phyloP scores from a whole-genome alignment of 2,329 filamentous ascomycete species.

The Diaporthe eres region DNA sequence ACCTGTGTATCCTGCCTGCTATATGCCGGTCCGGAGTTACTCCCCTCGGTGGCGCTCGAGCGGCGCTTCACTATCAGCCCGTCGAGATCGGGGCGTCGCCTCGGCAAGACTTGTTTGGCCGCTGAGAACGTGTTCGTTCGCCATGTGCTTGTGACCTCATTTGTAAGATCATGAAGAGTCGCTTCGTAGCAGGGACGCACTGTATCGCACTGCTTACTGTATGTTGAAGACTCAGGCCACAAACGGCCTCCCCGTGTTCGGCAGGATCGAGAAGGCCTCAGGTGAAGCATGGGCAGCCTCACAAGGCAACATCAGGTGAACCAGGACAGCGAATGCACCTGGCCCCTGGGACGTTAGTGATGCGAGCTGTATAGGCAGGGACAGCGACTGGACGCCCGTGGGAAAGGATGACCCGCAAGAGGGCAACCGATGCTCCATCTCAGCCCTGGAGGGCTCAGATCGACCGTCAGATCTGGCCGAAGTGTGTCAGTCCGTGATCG shows the following conservation, averaged over 20 bases:
- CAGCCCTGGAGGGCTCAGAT: slow-evolving; percentile 18
- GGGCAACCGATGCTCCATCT: not conserved
- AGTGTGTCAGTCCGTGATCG: not conserved
- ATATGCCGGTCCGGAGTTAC: slow-evolving; percentile 31
- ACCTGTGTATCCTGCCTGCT: not conserved
- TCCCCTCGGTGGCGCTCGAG: slow-evolving; percentile 1
- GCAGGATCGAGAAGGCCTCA: not conserved
- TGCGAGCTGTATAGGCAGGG: slow-evolving; percentile 16
- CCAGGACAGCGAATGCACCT: not conserved
- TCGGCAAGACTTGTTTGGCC: slow-evolving; percentile 5
- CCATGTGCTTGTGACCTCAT: not conserved
- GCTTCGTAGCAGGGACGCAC: too few species aligned
- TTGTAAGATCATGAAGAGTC: too few species aligned
- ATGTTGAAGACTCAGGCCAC: not conserved
- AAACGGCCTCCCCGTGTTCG: not conserved
- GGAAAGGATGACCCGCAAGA: not conserved
- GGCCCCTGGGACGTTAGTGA: slow-evolving; percentile 12
- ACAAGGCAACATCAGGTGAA: slow-evolving; percentile 21
- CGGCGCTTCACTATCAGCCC: slow-evolving; percentile 12
- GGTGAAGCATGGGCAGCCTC: slow-evolving; percentile 5
- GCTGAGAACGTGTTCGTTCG: not conserved
- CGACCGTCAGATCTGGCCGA: slow-evolving; percentile 21
- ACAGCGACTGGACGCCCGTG: not conserved
- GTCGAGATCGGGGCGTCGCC: slow-evolving; percentile 4
- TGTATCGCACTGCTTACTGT: not conserved